phyloP scores from a whole-genome alignment of 768 basidiomycete genomes.

The Trametes elegans region DNA sequence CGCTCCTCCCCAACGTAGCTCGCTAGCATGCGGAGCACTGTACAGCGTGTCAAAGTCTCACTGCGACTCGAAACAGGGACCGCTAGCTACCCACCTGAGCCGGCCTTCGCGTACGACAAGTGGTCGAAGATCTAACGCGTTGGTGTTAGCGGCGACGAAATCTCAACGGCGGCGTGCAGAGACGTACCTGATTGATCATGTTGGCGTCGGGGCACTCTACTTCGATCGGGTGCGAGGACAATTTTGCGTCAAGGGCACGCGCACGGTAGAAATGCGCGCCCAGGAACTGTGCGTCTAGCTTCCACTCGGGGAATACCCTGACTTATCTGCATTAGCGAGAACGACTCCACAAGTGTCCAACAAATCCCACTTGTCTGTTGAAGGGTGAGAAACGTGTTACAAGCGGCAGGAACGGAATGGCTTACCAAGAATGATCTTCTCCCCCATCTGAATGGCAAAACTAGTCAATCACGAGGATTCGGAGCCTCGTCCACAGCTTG shows the following conservation, averaged over 20 bases:
- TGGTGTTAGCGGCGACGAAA: too few relatives aligned
- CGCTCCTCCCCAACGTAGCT: constrained; percentile 84
- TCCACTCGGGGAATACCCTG: constrained; percentile 86
- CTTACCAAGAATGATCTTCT: constrained; percentile 77
- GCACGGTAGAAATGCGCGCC: constrained; percentile 70
- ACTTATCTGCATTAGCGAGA: background rate
- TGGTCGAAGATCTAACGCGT: constrained; percentile 84
- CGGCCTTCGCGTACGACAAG: constrained; percentile 85
- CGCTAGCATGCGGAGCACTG: constrained; percentile 92
- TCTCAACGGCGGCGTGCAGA: background rate
- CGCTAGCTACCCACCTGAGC: constrained; percentile 50
- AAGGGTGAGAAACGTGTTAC: constrained; percentile 10
- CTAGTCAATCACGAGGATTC: too few relatives aligned
- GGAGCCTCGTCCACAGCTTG: background rate
- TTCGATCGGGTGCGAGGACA: constrained; percentile 91
- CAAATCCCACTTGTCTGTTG: constrained; percentile 47
- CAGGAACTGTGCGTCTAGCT: constrained; percentile 79
- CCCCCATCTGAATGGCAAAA: constrained; percentile 63
- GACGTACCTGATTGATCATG: constrained; percentile 68
- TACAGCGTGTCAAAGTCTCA: too few relatives aligned
- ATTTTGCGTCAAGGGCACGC: constrained; percentile 79
- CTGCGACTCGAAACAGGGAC: too few relatives aligned
- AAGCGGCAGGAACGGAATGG: constrained; percentile 2
- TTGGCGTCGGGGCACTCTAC: constrained; percentile 90
- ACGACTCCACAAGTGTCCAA: background rate